Conservation (phyloP, 75 land plant genomes). For the Selaginella moellendorffii region DNA sequence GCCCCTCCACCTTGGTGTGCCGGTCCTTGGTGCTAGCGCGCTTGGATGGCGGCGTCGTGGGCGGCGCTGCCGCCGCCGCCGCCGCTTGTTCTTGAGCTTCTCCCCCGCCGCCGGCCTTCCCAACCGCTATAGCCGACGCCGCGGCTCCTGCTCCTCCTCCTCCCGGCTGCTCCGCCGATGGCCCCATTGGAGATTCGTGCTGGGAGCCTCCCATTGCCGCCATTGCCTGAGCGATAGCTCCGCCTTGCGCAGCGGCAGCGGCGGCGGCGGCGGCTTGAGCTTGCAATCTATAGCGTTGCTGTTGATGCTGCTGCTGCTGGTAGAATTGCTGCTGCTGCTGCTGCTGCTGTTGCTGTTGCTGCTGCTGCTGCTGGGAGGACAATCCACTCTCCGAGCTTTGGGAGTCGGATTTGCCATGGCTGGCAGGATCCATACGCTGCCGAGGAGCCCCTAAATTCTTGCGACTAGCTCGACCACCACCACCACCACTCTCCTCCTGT, state of each 20-base stretch:
- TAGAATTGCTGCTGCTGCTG: not conserved
- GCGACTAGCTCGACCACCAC: too few species aligned
- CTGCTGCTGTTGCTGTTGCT: not conserved
- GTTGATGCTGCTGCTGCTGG: not conserved
- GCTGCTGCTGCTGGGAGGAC: not conserved
- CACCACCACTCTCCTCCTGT: not conserved
- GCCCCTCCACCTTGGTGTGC: constrained; percentile 9
- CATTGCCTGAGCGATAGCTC: not conserved
- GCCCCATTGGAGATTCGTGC: not conserved
- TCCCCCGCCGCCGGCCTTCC: not conserved
- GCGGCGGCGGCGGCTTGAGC: not conserved
- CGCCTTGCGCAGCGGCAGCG: too few species aligned
- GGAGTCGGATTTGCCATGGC: not conserved
- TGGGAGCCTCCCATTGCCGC: not conserved
- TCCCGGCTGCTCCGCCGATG: not conserved
- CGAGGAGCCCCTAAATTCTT: too few species aligned
- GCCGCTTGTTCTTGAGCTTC: not conserved
- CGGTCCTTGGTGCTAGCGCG: not conserved
- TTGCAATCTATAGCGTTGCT: too few species aligned
- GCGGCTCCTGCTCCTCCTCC: not conserved
- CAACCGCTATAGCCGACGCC: not conserved
- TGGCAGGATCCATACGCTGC: not conserved
- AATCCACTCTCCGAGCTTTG: not conserved
- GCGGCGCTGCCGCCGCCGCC: not conserved
- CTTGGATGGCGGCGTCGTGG: not conserved